Evolutionary conservation across 441 rosid species (phyloP).

Genomic region (Syzygium malaccense): DNA sequence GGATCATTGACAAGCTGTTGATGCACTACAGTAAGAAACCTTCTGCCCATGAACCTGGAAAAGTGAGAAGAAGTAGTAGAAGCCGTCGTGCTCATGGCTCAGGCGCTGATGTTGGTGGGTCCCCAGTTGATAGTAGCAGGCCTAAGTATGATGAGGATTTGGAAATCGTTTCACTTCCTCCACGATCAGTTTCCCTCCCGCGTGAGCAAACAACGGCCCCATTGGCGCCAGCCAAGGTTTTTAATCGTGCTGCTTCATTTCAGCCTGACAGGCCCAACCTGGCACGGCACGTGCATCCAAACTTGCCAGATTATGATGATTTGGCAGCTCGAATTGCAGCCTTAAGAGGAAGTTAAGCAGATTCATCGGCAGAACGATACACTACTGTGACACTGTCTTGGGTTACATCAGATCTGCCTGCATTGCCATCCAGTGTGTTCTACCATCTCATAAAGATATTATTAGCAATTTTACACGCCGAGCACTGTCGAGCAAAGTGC

Average conservation of each 20-base stretch:
- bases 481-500: neutral
- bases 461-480: neutral
- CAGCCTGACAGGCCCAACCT: conserved; percentile 53
- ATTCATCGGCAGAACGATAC: neutral
- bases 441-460: neutral
- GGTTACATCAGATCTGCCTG: neutral
- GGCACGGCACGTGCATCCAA: conserved; percentile 87
- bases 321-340: conserved; percentile 89
- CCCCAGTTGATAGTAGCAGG: conserved; percentile 9
- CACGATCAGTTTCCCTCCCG: conserved; percentile 74
- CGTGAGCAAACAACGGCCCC: conserved; percentile 29
- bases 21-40: conserved; percentile 83
- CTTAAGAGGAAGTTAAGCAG: conserved; percentile 51
- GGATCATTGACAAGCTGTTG: conserved; percentile 72
- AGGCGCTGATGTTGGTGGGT: conserved; percentile 13
- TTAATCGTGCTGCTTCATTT: conserved; percentile 61
- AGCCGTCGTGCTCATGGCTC: conserved; percentile 29
- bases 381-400: neutral
- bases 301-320: conserved; percentile 84
- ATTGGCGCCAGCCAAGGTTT: conserved; percentile 36
- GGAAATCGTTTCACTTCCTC: conserved; percentile 29
- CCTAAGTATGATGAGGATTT: conserved; percentile 22
- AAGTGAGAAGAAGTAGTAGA: conserved; percentile 37
- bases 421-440: neutral
- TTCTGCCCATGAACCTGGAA: conserved; percentile 36